These are phyloP conservation scores for Tuber calosporum DNA, from an alignment of 495 filamentous ascomycete species.

Conservation along the genomic window DNA sequence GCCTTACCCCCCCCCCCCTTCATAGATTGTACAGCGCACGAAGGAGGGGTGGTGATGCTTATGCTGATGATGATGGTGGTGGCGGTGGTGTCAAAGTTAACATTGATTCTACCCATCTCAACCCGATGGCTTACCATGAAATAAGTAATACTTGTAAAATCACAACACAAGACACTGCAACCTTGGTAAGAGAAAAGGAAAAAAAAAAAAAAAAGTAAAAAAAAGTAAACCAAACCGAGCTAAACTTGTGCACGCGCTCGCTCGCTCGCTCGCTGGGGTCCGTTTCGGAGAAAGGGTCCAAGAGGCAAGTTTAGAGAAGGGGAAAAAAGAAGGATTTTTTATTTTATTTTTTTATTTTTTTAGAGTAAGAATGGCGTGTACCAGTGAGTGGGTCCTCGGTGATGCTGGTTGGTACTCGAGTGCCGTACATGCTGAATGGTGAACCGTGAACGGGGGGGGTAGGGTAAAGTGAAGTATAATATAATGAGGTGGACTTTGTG, in stretches of 20 bases:
- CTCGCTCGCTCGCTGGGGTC: not conserved
- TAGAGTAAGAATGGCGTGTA: not conserved
- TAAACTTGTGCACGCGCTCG: not conserved
- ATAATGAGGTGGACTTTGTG: not conserved
- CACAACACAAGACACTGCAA: not conserved
- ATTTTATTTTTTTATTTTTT: not conserved
- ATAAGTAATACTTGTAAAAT: not conserved
- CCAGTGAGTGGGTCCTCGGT: not conserved
- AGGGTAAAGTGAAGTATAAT: not conserved
- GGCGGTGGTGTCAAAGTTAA: not conserved
- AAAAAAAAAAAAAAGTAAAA: not conserved
- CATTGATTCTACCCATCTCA: not conserved
- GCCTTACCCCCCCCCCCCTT: not conserved
- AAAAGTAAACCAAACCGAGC: not conserved
- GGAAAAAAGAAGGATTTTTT: not conserved
- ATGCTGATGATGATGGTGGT: not conserved
- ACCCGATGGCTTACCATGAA: not conserved
- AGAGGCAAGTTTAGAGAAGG: not conserved
- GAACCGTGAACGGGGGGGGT: too few relatives aligned
- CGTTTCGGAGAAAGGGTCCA: constrained; percentile 4
- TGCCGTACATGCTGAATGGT: not conserved
- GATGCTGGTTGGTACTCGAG: not conserved
- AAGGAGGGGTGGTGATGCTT: not conserved
- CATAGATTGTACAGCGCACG: not conserved
- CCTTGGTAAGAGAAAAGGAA: not conserved